Evolutionary conservation across 805 yeast genomes (phyloP), one percentile per base, ranked within the genome.

Genomic region (Spathaspora passalidarum): DNA sequence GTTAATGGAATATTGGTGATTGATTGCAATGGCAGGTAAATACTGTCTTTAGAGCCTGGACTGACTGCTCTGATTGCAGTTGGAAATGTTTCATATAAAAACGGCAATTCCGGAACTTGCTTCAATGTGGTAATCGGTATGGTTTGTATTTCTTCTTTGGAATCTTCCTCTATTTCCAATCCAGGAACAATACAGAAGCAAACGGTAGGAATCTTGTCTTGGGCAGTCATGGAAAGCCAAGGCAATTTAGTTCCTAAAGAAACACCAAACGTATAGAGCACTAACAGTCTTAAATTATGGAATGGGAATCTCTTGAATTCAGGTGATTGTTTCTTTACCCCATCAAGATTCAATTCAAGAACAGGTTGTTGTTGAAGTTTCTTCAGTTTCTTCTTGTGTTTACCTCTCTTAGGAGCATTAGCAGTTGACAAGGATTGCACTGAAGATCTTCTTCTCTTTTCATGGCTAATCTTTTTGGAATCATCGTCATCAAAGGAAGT

Each of bases 171-270:
- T 2, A 68, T 60, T 11, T 72, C 66, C 10, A 90, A 60, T 0
- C 96, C 96, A 0, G 94, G 88, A 3, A 81, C 76, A 43, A 82
- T 66, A 3, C 87, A 61, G 19, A 80, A 65, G 0, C 86, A 80
- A 2, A 84, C 75, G 47, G 78, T 80, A n/a, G 71, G 59, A 2
- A 87, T 66, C 3, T 70, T 61, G 17, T 59, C 54, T 40, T 78
- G 65, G 51, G 84, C 82, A 2, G 56, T 64, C 5, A 86, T 54
- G 14, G 66, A 62, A n/a, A 78, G 52, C 80, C 82, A 80, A 10
- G 61, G 60, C 1, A 84, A 37, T 32, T 38, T 44, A 11, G 25
- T 39, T 13, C 50, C 48, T 19, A 40, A 14, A 6, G 42, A 34
- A 8, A 45, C 40, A 8, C 44, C 43, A 29, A 50, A 55, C 8